A percentile compares a stretch with the other conserved stretches of the same genome.
phyloP scores from a whole-genome alignment of 106 monocot genomes.

The Platanthera zijinensis region DNA sequence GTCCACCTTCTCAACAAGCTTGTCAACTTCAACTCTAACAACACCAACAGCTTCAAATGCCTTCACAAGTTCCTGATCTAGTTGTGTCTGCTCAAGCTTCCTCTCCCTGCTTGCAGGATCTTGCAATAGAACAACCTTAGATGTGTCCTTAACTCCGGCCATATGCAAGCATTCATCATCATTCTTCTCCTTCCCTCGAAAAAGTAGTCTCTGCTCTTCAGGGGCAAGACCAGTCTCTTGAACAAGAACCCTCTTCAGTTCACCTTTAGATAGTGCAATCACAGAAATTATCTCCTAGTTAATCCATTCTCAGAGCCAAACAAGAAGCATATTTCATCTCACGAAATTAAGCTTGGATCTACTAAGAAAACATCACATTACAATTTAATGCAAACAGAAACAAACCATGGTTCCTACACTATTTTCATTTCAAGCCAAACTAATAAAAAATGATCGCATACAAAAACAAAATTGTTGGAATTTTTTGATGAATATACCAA shows the following conservation, averaged over 20 bases:
- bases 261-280: conserved; percentile 37
- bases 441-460: neutral
- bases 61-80: conserved; percentile 28
- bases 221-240: conserved; percentile 62
- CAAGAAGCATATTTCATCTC: neutral
- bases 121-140: conserved; percentile 73
- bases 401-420: neutral
- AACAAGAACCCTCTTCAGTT: conserved; percentile 62
- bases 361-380: neutral
- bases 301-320: neutral
- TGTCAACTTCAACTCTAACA: conserved; percentile 66
- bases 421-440: neutral
- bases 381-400: neutral
- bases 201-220: conserved; percentile 71
- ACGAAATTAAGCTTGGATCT: neutral
- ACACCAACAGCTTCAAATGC: conserved; percentile 62
- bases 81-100: conserved; percentile 40
- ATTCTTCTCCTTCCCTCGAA: conserved; percentile 81
- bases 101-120: conserved; percentile 63
- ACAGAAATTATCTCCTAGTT: neutral
- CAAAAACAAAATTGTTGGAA: neutral
- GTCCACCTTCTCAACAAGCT: conserved; percentile 66
- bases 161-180: conserved; percentile 63
- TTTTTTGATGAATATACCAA: neutral
- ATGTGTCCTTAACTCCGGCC: conserved; percentile 68